phyloP scores from a whole-genome alignment of 495 filamentous ascomycete genomes.

The Penicillium psychrofluorescens region DNA sequence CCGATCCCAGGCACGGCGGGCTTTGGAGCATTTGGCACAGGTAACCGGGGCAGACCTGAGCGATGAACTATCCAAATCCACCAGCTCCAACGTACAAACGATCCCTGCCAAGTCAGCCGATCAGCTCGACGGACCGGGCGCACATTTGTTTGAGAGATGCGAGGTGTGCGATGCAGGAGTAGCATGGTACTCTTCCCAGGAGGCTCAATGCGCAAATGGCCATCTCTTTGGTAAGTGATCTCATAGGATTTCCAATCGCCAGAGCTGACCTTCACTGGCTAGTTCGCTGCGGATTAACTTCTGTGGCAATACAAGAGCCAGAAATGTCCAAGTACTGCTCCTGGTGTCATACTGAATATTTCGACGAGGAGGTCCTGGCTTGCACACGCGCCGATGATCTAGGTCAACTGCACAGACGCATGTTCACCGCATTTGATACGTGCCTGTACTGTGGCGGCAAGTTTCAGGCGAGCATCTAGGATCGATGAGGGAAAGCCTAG shows the following conservation, averaged over 20 bases:
- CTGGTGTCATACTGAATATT: conserved; percentile 38
- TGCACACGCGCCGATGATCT: conserved; percentile 8
- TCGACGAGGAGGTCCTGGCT: conserved; percentile 37
- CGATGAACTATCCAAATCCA: conserved; percentile 27
- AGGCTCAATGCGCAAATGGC: conserved; percentile 38
- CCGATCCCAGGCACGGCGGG: conserved; percentile 18
- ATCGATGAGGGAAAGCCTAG: background rate
- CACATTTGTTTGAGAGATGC: conserved; percentile 35
- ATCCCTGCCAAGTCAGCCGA: conserved; percentile 20
- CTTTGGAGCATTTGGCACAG: conserved; percentile 20
- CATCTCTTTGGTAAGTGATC: conserved; percentile 38
- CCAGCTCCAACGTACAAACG: background rate
- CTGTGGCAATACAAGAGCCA: conserved; percentile 48
- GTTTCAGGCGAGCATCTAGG: conserved; percentile 22
- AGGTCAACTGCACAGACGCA: conserved; percentile 9
- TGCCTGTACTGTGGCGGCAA: conserved; percentile 51
- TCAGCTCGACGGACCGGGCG: conserved; percentile 14
- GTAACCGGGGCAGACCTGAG: conserved; percentile 21
- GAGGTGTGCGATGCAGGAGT: conserved; percentile 40
- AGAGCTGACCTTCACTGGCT: background rate
- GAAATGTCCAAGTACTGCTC: conserved; percentile 49
- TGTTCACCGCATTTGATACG: conserved; percentile 43
- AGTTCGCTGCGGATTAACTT: conserved; percentile 50
- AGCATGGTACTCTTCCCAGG: conserved; percentile 23
- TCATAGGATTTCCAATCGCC: background rate